A percentile compares a stretch with the other conserved stretches of the same genome.
Evolutionary conservation across 768 basidiomycete genomes (phyloP).

Genomic region (Hygrocybe coccinea): DNA sequence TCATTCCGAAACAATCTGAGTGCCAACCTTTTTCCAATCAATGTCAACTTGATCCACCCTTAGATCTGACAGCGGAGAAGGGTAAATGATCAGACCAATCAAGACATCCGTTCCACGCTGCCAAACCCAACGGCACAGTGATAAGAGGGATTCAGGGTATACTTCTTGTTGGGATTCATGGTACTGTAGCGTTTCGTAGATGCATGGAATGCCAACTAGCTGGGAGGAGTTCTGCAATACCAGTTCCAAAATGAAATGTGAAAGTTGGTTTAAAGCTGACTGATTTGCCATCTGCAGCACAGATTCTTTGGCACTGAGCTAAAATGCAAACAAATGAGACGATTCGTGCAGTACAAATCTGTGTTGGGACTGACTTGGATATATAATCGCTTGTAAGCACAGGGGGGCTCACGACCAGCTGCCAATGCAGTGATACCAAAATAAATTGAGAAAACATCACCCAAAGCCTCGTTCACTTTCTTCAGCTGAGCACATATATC

Average conservation of each 20-base stretch:
- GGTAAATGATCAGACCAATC: background rate
- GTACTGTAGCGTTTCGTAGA: conserved; percentile 11
- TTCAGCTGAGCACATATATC: background rate
- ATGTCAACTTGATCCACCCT: background rate
- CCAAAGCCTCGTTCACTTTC: conserved; percentile 1
- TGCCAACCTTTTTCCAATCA: conserved; percentile 10
- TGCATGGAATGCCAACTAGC: conserved; percentile 12
- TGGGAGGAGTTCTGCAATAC: background rate
- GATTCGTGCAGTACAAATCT: too few relatives aligned
- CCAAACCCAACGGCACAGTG: conserved; percentile 11
- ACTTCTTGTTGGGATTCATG: conserved; percentile 1
- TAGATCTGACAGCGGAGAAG: background rate
- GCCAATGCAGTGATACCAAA: background rate
- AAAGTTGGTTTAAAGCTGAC: conserved; percentile 10
- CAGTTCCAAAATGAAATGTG: conserved; percentile 8
- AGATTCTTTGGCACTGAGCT: conserved; percentile 22
- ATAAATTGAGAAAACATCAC: conserved; percentile 3
- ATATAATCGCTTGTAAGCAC: background rate
- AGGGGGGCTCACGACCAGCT: background rate
- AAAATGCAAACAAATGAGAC: background rate
- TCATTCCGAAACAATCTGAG: too few relatives aligned
- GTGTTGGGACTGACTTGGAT: too few relatives aligned
- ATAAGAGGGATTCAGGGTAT: background rate
- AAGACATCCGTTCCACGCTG: conserved; percentile 5
- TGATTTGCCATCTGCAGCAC: conserved; percentile 18